phyloP scores from a whole-genome alignment of 768 basidiomycete genomes.

The Tulasnella sp. region DNA sequence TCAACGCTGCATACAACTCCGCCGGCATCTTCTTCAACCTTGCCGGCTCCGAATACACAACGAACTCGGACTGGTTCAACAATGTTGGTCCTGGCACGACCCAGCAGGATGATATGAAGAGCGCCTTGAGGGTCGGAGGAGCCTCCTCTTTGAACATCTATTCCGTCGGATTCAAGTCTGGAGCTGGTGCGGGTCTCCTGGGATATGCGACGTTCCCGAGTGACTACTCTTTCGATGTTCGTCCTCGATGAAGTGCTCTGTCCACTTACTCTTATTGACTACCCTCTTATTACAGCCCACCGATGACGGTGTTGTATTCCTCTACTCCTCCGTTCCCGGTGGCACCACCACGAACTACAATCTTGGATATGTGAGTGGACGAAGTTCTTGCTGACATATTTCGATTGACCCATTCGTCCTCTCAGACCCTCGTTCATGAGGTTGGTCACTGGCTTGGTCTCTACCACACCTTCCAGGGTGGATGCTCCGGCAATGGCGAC shows the following conservation, averaged over 20 bases:
- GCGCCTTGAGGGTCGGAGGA: constrained; percentile 27
- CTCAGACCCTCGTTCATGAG: constrained; percentile 30
- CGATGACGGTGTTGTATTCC: constrained; percentile 32
- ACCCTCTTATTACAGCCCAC: constrained; percentile 16
- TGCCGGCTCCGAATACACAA: constrained; percentile 18
- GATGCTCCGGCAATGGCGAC: constrained; percentile 22
- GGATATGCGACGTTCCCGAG: constrained; percentile 32
- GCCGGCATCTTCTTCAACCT: constrained; percentile 20
- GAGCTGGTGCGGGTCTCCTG: constrained; percentile 25
- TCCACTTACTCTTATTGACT: not conserved
- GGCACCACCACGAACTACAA: constrained; percentile 18
- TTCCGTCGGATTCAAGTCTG: constrained; percentile 21
- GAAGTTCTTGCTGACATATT: not conserved
- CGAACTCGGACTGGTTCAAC: constrained; percentile 23
- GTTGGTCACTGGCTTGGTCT: constrained; percentile 32
- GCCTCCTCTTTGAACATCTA: constrained; percentile 29
- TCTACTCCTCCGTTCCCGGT: constrained; percentile 28
- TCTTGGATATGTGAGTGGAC: not conserved
- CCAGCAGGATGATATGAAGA: constrained; percentile 29
- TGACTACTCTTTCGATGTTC: constrained; percentile 3
- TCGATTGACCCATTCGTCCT: not conserved
- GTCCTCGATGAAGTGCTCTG: not conserved
- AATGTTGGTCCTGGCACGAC: constrained; percentile 23
- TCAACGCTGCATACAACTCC: constrained; percentile 19
- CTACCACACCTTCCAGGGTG: constrained; percentile 33